phyloP scores from a whole-genome alignment of 2,329 filamentous ascomycete genomes.

The Eutypa lata region DNA sequence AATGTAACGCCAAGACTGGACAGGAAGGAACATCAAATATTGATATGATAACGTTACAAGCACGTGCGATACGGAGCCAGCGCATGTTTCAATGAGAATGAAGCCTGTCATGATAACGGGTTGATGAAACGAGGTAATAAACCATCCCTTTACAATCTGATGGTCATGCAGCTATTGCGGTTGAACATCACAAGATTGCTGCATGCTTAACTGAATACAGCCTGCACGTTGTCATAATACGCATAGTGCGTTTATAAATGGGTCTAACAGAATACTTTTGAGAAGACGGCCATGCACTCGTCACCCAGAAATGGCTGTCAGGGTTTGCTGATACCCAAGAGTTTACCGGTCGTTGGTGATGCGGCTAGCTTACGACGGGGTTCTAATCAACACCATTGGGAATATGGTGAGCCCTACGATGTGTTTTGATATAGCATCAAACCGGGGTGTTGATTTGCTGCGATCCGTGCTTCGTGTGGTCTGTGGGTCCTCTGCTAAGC shows the following conservation, averaged over 20 bases:
- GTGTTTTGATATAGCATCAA: not conserved
- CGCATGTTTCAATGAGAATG: not conserved
- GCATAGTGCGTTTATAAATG: not conserved
- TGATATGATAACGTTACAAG: not conserved
- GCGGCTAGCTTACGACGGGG: too few relatives aligned
- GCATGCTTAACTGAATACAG: not conserved
- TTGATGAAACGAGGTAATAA: not conserved
- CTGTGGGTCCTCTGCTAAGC: not conserved
- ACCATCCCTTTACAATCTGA: not conserved
- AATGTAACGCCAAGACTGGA: not conserved
- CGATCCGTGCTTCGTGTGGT: not conserved
- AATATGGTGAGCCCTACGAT: not conserved
- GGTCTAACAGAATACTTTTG: not conserved
- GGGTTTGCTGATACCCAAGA: too few relatives aligned
- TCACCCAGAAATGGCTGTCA: not conserved
- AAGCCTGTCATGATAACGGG: not conserved
- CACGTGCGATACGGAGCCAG: not conserved
- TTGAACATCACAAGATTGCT: not conserved
- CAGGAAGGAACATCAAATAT: not conserved
- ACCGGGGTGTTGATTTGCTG: not conserved
- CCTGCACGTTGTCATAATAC: not conserved
- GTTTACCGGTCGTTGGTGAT: too few relatives aligned
- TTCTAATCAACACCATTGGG: not conserved
- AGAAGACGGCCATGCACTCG: not conserved
- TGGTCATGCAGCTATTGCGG: not conserved